Conservation (phyloP, 169 alveolate genomes). For the Eimeria acervulina region DNA sequence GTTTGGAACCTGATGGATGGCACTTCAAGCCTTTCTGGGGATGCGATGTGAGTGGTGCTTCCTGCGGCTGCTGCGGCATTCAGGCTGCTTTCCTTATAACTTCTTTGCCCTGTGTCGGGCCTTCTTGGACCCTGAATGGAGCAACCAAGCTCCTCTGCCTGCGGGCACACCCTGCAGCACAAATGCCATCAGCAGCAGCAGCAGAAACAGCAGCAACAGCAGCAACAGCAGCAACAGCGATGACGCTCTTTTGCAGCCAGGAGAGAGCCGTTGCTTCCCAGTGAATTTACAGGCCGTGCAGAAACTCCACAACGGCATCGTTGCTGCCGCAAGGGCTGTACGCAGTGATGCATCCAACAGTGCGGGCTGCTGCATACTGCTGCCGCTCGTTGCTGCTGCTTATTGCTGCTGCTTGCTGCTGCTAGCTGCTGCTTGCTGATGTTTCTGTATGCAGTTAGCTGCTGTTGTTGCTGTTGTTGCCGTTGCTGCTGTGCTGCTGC, state of each 20-base stretch:
- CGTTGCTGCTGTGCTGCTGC: slow-evolving; percentile 2
- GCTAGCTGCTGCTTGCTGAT: not conserved
- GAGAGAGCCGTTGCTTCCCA: not conserved
- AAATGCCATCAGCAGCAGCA: not conserved
- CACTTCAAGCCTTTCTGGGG: not conserved
- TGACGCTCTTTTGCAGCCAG: not conserved
- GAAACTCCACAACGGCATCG: not conserved
- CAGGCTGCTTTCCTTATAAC: not conserved
- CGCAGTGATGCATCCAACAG: not conserved
- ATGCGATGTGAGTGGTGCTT: not conserved
- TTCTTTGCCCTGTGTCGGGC: not conserved
- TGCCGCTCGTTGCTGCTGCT: too few species aligned
- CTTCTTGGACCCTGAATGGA: not conserved
- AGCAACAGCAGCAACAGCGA: not conserved
- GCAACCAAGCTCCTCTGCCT: not conserved
- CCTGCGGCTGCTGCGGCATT: slow-evolving; percentile 10
- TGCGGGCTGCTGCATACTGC: not conserved
- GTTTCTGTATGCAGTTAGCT: not conserved
- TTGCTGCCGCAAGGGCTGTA: slow-evolving; percentile 37
- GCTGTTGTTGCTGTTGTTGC: not conserved
- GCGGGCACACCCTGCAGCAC: not conserved
- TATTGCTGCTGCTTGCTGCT: not conserved
- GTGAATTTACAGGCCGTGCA: slow-evolving; percentile 1
- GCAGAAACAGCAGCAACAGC: not conserved
- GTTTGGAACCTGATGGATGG: not conserved